Conservation (phyloP, 2,329 filamentous ascomycete species). For the Tolypocladium inflatum region DNA sequence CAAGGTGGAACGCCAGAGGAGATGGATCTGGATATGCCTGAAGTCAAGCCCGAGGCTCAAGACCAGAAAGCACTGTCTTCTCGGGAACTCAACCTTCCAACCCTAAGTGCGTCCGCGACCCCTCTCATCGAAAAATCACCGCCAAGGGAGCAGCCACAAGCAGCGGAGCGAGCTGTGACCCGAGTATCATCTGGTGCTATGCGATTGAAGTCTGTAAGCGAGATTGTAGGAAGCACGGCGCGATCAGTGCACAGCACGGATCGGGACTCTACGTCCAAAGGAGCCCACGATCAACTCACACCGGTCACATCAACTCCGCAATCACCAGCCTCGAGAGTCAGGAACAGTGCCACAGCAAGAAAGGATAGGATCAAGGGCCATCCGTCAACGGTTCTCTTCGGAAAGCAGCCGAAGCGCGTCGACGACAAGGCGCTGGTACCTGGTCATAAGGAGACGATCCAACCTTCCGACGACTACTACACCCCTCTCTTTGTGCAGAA, state of each 20-base stretch:
- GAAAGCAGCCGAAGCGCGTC: conserved; percentile 48
- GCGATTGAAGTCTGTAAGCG: conserved; percentile 62
- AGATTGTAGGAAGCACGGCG: conserved; percentile 56
- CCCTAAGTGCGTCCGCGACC: conserved; percentile 6
- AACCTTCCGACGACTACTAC: conserved; percentile 53
- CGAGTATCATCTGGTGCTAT: conserved; percentile 62
- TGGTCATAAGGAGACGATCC: conserved; percentile 28
- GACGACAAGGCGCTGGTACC: conserved; percentile 37
- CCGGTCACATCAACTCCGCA: conserved; percentile 33
- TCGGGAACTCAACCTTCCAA: not conserved
- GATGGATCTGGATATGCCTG: conserved; percentile 25
- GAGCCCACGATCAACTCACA: conserved; percentile 24
- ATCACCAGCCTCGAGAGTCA: conserved; percentile 26
- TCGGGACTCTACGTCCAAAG: conserved; percentile 17
- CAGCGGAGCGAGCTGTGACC: conserved; percentile 50
- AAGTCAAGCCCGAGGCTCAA: conserved; percentile 9
- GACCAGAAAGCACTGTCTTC: conserved; percentile 2
- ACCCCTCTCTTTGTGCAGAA: conserved; percentile 52
- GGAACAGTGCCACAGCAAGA: conserved; percentile 25
- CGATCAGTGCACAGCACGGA: conserved; percentile 23
- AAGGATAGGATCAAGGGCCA: conserved; percentile 55
- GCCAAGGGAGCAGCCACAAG: conserved; percentile 12
- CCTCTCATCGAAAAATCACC: conserved; percentile 2
- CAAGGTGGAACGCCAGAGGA: conserved; percentile 20
- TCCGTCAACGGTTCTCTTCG: conserved; percentile 69